These are phyloP conservation scores for Bryum argenteum DNA, from an alignment of 225 moss, liverwort and hornwort species.

Conservation along the genomic window DNA sequence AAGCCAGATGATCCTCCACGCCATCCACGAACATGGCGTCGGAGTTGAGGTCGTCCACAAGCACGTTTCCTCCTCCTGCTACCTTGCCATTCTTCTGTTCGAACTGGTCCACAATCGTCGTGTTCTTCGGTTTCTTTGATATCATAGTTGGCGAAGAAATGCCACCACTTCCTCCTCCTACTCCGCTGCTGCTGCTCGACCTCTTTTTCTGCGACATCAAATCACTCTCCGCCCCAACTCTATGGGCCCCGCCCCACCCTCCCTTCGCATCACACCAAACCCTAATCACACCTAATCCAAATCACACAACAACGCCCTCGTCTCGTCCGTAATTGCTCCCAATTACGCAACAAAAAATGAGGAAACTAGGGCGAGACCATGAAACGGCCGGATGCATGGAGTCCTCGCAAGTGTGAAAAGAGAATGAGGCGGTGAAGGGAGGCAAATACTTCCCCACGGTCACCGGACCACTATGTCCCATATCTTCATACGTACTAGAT, in stretches of 20 bases:
- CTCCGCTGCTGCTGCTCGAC: slow-evolving; percentile 49
- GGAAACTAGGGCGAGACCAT: no score
- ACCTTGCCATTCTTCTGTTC: slow-evolving; percentile 58
- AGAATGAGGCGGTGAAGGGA: no score
- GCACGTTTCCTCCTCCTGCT: slow-evolving; percentile 24
- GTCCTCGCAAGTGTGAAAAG: no score
- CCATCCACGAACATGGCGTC: slow-evolving; percentile 52
- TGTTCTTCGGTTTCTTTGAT: slow-evolving; percentile 62
- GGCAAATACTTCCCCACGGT: no score
- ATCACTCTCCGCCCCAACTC: slow-evolving; percentile 22
- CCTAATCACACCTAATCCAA: slow-evolving; percentile 34
- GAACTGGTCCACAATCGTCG: slow-evolving; percentile 46
- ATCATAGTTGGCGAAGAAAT: slow-evolving; percentile 52
- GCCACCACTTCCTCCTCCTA: slow-evolving; percentile 39
- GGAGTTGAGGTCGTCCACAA: slow-evolving; percentile 37
- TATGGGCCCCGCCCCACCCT: slow-evolving; percentile 43
- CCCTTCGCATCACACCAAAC: slow-evolving; percentile 43
- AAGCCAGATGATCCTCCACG: slow-evolving; percentile 52
- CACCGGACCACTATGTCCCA: no score
- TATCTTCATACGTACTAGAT: no score
- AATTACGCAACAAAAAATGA: no score
- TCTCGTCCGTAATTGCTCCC: no score
- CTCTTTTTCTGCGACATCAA: slow-evolving; percentile 73
- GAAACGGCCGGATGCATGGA: no score
- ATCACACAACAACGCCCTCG: slow-evolving; percentile 2